A percentile compares a stretch with the other conserved stretches of the same genome.
Conservation (phyloP, 345 rosid species). For the Gossypium herbaceum region DNA sequence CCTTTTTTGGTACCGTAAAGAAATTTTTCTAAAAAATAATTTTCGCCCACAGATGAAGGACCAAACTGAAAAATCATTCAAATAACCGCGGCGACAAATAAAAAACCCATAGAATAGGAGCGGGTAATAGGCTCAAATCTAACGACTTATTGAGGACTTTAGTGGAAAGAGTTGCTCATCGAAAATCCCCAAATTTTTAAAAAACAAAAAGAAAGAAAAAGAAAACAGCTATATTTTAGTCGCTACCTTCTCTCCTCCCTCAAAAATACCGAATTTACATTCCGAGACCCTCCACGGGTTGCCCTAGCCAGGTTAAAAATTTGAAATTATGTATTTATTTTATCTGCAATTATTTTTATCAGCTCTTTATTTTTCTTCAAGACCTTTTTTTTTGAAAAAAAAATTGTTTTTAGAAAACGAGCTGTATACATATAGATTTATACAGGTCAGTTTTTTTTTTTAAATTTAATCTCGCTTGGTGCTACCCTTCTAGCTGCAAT, state of each 20-base stretch:
- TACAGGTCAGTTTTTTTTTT: not conserved
- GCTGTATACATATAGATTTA: not conserved
- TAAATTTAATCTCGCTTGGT: not conserved
- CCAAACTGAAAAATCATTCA: too few species aligned
- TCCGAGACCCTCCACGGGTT: conserved; percentile 13
- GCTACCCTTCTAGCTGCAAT: not conserved
- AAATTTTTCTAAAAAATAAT: too few species aligned
- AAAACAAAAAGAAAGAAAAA: not conserved
- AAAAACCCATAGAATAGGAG: too few species aligned
- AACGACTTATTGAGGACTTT: too few species aligned
- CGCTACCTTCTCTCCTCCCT: conserved; percentile 13
- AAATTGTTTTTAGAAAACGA: not conserved
- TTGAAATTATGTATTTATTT: not conserved
- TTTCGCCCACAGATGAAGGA: too few species aligned
- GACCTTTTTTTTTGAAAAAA: not conserved
- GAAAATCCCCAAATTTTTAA: not conserved
- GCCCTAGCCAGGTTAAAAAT: conserved; percentile 21
- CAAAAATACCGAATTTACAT: conserved; percentile 15
- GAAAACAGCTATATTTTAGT: not conserved
- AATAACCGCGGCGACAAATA: too few species aligned
- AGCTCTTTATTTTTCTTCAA: not conserved
- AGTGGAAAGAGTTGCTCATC: too few species aligned
- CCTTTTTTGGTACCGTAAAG: too few species aligned
- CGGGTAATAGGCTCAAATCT: too few species aligned
- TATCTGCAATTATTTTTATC: not conserved